Percentiles rank a stretch among this genome's conserved stretches.
Evolutionary conservation across 2,329 filamentous ascomycete genomes (phyloP).

Genomic region (Verticillium alfalfae): DNA sequence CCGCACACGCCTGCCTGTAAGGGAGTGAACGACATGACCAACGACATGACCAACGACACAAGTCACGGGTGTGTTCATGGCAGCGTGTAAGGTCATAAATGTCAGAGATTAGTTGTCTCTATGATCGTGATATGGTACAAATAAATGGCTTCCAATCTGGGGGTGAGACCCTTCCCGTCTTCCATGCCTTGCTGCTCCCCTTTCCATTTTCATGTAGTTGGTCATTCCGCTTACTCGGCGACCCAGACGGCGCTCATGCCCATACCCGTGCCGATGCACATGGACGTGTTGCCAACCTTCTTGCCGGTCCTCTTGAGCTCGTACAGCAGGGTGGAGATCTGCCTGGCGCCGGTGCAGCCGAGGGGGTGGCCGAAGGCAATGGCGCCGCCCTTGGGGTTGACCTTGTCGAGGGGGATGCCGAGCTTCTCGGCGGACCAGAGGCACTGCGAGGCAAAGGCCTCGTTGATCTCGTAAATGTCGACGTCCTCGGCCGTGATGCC

Average conservation of each 20-base stretch:
- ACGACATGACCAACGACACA: background rate
- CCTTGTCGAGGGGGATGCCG: slow-evolving; percentile 74
- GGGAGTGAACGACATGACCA: background rate
- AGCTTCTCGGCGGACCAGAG: slow-evolving; percentile 90
- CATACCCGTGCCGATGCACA: slow-evolving; percentile 98
- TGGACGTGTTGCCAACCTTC: slow-evolving; percentile 86
- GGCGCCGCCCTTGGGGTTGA: slow-evolving; percentile 95
- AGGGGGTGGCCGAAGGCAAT: slow-evolving; percentile 95
- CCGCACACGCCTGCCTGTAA: no score
- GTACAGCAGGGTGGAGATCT: slow-evolving; percentile 87
- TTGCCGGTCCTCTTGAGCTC: slow-evolving; percentile 80
- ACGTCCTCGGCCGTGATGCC: slow-evolving; percentile 85
- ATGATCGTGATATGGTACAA: slow-evolving; percentile 1
- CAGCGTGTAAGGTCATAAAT: background rate
- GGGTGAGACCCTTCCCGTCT: background rate
- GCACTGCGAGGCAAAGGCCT: slow-evolving; percentile 95
- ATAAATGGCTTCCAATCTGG: background rate
- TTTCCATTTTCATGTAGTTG: background rate
- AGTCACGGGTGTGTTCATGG: no score
- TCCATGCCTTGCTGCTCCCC: background rate
- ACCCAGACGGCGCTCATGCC: slow-evolving; percentile 97
- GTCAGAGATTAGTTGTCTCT: background rate
- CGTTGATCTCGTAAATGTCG: slow-evolving; percentile 98
- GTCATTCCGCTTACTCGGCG: slow-evolving; percentile 58
- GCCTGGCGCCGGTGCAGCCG: slow-evolving; percentile 88